Evolutionary conservation across 805 yeast species (phyloP), one percentile per base, ranked within the genome.

Genomic region (Vanderwaltozyma verrucispora): DNA sequence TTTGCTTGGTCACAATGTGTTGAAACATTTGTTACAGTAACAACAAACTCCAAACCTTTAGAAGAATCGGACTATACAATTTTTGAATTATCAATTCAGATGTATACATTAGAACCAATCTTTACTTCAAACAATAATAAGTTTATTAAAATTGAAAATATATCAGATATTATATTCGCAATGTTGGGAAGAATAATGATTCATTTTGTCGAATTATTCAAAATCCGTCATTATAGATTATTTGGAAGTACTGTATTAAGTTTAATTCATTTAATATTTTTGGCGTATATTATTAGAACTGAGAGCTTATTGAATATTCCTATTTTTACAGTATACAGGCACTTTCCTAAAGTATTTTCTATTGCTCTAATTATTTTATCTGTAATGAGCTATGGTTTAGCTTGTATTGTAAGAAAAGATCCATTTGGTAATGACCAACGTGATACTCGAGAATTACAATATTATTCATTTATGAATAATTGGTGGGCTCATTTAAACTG

Each of bases 161-260:
- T 24, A 24, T 24, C 27, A 11, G 56, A 54, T 3, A 67, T 77
- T 12, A 41, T 75, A 7, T 71, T 75, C 47, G 76, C 80, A 41
- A 55, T 81, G 1, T 38, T 68, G 1, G 75, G 74, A 42, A 87
- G 83, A 48, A 44, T 80, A 10, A 59, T 69, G 15, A 69, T 78
- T 35, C 94, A 86, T 43, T 2, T 75, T 2, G 71, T 84, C 25
- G 84, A 80, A 2, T 46, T 80, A 34, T 51, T 75, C 26, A 68
- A 75, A 44, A 45, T 60, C n/a, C 7, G 74, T 45, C 61, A 64
- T 39, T 78, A 71, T 52, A 64, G 87, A 34, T 63, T 86, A 36
- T 60, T 80, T 2, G 77, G 85, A 0, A 79, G 85, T 39, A 56
- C 82, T 2, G 38, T 77, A 1, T 53, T 81, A 31, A 87, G 86